Evolutionary conservation across 805 yeast genomes (phyloP).

Genomic region (Hanseniaspora lachancei): DNA sequence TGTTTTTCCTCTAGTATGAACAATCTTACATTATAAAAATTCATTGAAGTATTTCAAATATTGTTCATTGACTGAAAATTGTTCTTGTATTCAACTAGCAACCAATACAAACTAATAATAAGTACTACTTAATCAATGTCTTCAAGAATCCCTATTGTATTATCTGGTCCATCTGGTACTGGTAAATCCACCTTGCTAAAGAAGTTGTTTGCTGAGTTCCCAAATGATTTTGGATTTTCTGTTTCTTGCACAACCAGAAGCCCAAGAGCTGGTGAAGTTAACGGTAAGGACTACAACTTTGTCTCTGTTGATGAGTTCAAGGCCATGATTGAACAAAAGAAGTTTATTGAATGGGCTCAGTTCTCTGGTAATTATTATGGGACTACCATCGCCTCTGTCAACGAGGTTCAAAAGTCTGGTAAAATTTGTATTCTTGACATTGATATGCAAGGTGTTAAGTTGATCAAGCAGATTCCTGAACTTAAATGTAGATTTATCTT

Average conservation of each 20-base stretch:
- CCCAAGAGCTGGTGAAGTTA: slow-evolving; percentile 83
- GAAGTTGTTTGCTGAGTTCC: slow-evolving; percentile 78
- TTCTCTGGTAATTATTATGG: slow-evolving; percentile 97
- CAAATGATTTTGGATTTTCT: slow-evolving; percentile 82
- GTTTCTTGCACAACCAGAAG: slow-evolving; percentile 76
- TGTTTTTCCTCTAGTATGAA: too few relatives aligned
- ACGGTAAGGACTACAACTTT: slow-evolving; percentile 86
- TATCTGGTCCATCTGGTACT: slow-evolving; percentile 92
- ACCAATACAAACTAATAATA: too few relatives aligned
- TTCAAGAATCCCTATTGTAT: slow-evolving; percentile 66
- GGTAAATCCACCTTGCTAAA: slow-evolving; percentile 92
- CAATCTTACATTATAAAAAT: too few relatives aligned
- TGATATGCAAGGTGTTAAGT: slow-evolving; percentile 97
- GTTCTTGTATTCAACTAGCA: too few relatives aligned
- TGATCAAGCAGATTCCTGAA: slow-evolving; percentile 61
- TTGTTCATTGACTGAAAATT: too few relatives aligned
- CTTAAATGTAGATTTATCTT: slow-evolving; percentile 78
- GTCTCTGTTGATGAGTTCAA: slow-evolving; percentile 69
- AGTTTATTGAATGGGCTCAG: slow-evolving; percentile 95
- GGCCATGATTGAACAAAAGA: slow-evolving; percentile 53
- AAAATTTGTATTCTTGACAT: slow-evolving; percentile 84
- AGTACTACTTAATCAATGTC: slow-evolving; percentile 17
- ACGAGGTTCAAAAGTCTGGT: slow-evolving; percentile 42
- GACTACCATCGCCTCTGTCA: slow-evolving; percentile 75
- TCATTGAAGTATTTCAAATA: too few relatives aligned